These are phyloP conservation scores for Mycosarcoma mackinlayi DNA, from an alignment of 1,284 basidiomycete genomes.

Conservation along the genomic window DNA sequence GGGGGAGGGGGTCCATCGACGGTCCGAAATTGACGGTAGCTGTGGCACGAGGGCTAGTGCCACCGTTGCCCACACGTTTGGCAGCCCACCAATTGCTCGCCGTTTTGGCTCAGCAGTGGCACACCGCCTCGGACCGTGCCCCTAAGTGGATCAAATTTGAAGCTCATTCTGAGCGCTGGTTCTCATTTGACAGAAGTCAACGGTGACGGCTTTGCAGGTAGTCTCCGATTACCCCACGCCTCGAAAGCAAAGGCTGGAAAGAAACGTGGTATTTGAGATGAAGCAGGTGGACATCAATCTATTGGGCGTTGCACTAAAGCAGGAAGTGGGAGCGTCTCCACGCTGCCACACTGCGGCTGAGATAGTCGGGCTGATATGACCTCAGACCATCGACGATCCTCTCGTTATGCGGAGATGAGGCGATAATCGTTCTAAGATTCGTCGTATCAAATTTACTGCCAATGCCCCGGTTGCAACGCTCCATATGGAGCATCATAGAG, in stretches of 20 bases:
- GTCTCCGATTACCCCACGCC: too few relatives aligned
- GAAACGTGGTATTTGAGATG: neutral
- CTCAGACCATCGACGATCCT: constrained; percentile 8
- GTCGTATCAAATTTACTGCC: constrained; percentile 27
- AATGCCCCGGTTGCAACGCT: neutral
- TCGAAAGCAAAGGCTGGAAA: neutral
- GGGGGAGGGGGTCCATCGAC: neutral
- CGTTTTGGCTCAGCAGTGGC: too few relatives aligned
- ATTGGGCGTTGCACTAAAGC: neutral
- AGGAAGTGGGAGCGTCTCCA: constrained; percentile 34
- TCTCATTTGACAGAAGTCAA: too few relatives aligned
- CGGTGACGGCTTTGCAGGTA: too few relatives aligned
- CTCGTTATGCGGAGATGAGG: constrained; percentile 7
- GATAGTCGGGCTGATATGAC: constrained; percentile 24
- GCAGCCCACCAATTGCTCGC: too few relatives aligned
- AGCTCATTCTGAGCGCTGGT: too few relatives aligned
- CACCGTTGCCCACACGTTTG: too few relatives aligned
- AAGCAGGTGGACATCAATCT: constrained; percentile 3
- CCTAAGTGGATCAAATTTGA: too few relatives aligned
- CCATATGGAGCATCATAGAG: constrained; percentile 61
- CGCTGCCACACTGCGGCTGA: constrained; percentile 20
- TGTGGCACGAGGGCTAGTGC: too few relatives aligned
- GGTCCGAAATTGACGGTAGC: neutral
- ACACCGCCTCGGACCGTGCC: too few relatives aligned
- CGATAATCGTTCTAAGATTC: constrained; percentile 10